These are phyloP conservation scores for Zygosaccharomyces bisporus DNA, from an alignment of 805 yeast species.

Conservation along the genomic window DNA sequence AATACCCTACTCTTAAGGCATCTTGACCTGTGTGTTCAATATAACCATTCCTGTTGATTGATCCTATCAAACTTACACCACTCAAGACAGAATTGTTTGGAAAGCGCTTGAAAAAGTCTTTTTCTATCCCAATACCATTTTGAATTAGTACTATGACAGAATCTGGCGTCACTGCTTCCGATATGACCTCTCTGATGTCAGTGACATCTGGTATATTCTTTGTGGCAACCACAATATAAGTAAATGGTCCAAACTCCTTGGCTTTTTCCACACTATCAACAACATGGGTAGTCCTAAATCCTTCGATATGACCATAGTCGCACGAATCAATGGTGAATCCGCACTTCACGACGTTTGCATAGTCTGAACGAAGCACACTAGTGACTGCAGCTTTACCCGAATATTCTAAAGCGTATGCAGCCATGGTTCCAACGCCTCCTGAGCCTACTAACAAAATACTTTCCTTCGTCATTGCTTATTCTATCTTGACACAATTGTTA, in stretches of 20 bases:
- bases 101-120: slow-evolving; percentile 2
- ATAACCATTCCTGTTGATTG: slow-evolving; percentile 14
- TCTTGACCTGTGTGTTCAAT: slow-evolving; percentile 14
- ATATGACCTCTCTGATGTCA: slow-evolving; percentile 43
- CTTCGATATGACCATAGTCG: slow-evolving; percentile 51
- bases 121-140: slow-evolving; percentile 48
- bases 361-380: slow-evolving; percentile 58
- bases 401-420: slow-evolving; percentile 54
- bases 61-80: slow-evolving; percentile 19
- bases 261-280: slow-evolving; percentile 42
- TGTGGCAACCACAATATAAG: slow-evolving; percentile 55
- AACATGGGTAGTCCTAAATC: slow-evolving; percentile 47
- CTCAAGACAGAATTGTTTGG: slow-evolving; percentile 10
- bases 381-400: slow-evolving; percentile 50
- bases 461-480: slow-evolving; percentile 10
- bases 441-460: slow-evolving; percentile 59
- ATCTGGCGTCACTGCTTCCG: slow-evolving; percentile 43
- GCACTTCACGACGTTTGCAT: slow-evolving; percentile 40
- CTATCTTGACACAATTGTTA: background rate
- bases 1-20: slow-evolving; percentile 14
- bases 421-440: slow-evolving; percentile 76
- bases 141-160: slow-evolving; percentile 8
- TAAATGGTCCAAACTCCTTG: slow-evolving; percentile 39
- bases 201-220: slow-evolving; percentile 58
- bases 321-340: slow-evolving; percentile 56